phyloP scores from a whole-genome alignment of 495 filamentous ascomycete species.

The Pyrenula massariospora region DNA sequence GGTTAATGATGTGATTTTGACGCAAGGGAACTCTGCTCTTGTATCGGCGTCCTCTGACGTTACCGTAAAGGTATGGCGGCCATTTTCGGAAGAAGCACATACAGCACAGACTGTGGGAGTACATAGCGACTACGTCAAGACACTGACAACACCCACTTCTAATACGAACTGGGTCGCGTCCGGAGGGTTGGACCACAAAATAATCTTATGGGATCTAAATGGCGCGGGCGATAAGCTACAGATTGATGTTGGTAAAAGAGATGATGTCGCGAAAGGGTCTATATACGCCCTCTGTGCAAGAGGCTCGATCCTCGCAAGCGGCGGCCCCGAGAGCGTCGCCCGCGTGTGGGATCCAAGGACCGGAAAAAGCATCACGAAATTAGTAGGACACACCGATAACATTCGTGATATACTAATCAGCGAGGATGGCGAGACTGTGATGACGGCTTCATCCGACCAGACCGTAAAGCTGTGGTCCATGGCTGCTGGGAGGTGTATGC shows the following conservation, averaged over 20 bases:
- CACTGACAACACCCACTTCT: constrained; percentile 63
- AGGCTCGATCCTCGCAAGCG: constrained; percentile 71
- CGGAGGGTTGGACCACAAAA: constrained; percentile 87
- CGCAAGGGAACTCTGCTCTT: constrained; percentile 68
- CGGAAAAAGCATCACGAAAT: constrained; percentile 85
- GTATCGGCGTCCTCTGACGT: constrained; percentile 94
- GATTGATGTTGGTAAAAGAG: constrained; percentile 71
- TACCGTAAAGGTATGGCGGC: constrained; percentile 89
- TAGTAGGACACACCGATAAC: constrained; percentile 96
- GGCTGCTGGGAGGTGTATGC: constrained; percentile 87
- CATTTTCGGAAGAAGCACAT: constrained; percentile 54
- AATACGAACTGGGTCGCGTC: constrained; percentile 84
- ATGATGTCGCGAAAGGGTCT: constrained; percentile 79
- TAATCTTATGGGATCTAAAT: constrained; percentile 86
- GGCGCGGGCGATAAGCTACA: constrained; percentile 73
- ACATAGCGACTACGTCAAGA: constrained; percentile 94
- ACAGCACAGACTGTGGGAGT: constrained; percentile 76
- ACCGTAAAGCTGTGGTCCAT: constrained; percentile 97
- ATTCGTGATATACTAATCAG: constrained; percentile 84
- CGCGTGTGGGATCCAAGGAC: constrained; percentile 85
- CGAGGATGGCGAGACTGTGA: constrained; percentile 74
- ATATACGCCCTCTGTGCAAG: constrained; percentile 79
- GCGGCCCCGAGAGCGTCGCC: constrained; percentile 88
- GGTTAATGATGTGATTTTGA: constrained; percentile 93
- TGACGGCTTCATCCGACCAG: constrained; percentile 92